phyloP scores from a whole-genome alignment of 768 basidiomycete genomes.

The Termitomyces sp. region DNA sequence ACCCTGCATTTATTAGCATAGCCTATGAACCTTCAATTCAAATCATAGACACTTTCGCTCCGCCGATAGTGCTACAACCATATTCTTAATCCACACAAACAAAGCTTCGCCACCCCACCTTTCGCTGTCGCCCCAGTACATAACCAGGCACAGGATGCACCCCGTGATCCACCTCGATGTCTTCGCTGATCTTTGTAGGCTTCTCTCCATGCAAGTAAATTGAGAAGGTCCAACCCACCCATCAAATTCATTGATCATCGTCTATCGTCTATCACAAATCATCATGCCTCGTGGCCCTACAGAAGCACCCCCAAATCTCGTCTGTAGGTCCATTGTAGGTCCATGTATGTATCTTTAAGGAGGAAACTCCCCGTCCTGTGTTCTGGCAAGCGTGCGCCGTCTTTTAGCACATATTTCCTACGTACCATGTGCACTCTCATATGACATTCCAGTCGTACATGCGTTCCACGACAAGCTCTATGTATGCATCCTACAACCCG shows the following conservation, averaged over 20 bases:
- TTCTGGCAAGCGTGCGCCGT: not conserved
- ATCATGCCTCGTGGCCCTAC: constrained; percentile 1
- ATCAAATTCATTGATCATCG: not conserved
- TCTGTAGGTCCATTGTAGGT: not conserved
- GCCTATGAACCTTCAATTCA: not conserved
- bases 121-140: not conserved
- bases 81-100: not conserved
- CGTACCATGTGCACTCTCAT: not conserved
- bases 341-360: not conserved
- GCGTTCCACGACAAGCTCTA: not conserved
- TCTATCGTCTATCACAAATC: constrained; percentile 1
- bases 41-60: not conserved
- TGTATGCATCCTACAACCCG: not conserved
- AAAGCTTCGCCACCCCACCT: not conserved
- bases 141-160: not conserved
- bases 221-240: too few species aligned
- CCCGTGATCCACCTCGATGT: constrained; percentile 3
- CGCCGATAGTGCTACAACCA: not conserved
- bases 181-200: not conserved
- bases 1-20: not conserved
- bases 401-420: too few species aligned
- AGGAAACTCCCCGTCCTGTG: not conserved
- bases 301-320: not conserved
- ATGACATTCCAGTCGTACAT: not conserved
- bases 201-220: not conserved